A percentile compares a stretch with the other conserved stretches of the same genome.
Conservation (phyloP, 768 basidiomycete genomes). For the Phaffia australis region DNA sequence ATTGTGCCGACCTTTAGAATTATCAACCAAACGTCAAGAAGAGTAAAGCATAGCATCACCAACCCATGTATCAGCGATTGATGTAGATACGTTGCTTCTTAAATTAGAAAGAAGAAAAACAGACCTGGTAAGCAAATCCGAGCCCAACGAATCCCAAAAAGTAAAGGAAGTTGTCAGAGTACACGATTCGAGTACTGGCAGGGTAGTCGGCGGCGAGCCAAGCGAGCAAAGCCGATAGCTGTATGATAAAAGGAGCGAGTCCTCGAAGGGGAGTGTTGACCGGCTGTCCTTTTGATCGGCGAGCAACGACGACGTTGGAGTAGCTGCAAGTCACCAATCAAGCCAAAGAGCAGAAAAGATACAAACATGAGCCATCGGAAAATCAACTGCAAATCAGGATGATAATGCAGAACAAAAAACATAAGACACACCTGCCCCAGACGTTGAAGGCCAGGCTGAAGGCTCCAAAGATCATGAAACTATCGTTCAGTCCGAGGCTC, state of each 20-base stretch:
- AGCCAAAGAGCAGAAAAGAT: background rate
- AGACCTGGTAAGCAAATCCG: conserved; percentile 28
- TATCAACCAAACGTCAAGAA: background rate
- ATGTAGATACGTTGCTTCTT: background rate
- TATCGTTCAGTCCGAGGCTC: conserved; percentile 66
- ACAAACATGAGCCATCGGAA: background rate
- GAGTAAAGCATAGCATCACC: background rate
- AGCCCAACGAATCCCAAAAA: conserved; percentile 86
- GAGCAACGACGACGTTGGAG: conserved; percentile 62
- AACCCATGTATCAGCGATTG: background rate
- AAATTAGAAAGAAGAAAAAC: background rate
- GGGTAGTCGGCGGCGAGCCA: conserved; percentile 65
- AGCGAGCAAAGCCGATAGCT: conserved; percentile 58
- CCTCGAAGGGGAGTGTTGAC: conserved; percentile 52
- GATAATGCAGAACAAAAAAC: background rate
- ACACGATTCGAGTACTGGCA: conserved; percentile 50
- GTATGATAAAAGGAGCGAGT: conserved; percentile 67
- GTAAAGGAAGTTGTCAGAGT: conserved; percentile 68
- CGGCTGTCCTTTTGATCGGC: conserved; percentile 39
- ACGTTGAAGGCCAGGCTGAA: conserved; percentile 71
- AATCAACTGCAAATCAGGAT: no score
- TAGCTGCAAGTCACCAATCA: conserved; percentile 46
- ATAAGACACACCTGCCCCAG: conserved; percentile 47
- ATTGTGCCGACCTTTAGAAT: conserved; percentile 63
- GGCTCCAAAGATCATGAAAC: conserved; percentile 72